Base-by-base conservation (phyloP, 2,329 filamentous ascomycete genomes). In the Clonostachys solani region DNA sequence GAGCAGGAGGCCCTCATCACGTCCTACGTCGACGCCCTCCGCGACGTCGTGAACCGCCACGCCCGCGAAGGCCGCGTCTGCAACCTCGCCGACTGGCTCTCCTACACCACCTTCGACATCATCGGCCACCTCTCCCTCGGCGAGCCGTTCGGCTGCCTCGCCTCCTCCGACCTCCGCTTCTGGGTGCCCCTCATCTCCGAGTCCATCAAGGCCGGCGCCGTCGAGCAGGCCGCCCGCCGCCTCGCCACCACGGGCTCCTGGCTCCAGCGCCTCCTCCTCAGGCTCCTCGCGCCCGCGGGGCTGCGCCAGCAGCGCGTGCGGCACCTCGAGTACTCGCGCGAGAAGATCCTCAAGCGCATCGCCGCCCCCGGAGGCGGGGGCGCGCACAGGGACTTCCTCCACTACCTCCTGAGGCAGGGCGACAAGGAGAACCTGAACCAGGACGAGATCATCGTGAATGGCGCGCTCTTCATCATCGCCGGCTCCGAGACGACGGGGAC, bases 371-470 rank as follows among this genome's bases (percentile, higher is more conserved):
- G 40, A 8, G 17, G 40, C 42, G 12, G 47, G 8, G 40, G 55
- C 12, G 58, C 64, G 29, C 61, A 63, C 37, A 59, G 60, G 42
- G 67, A 70, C 45, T 68, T 71, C 46, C 54, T 71, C n/a, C 62
- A 63, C 48, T 64, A 65, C 44, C 62, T 69, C 38, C 56, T 67
- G 29, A 57, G 60, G 12, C 59, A 65, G 47, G 61, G 65, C 48
- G 58, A 60, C 10, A 63, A 66, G 52, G 60, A 60, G n/a, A 57
- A 63, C 17, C 53, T 66, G 18, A 53, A 50, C 7, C 53, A 60
- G 43, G 55, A 62, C 44, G 63, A 67, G 53, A 63, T 67, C 43
- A 61, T 62, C 45, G 54, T 61, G 19, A 64, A 67, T 50, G 56
- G 54, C 23, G 60, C 60, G 18, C 56, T 61, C 17, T 57, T 63